Evolutionary conservation across 2,329 filamentous ascomycete species (phyloP).

Genomic region (Coniochaeta prunicola): DNA sequence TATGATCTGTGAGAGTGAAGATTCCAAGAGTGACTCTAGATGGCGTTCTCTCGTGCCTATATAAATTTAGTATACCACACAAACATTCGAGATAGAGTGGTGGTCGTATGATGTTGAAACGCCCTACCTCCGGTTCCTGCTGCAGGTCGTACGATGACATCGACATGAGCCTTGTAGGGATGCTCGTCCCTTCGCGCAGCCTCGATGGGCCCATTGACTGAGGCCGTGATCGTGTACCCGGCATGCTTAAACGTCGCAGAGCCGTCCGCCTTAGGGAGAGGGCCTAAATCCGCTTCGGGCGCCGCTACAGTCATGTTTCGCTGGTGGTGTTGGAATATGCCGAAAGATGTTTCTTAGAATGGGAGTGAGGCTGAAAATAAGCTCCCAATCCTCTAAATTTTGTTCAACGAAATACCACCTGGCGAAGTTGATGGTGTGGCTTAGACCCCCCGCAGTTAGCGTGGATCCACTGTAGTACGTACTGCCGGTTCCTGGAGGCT

Average conservation of each 20-base stretch:
- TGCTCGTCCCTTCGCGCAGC: slow-evolving; percentile 82
- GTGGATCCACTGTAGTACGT: too few species aligned
- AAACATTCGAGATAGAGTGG: background rate
- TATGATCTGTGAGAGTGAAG: slow-evolving; percentile 66
- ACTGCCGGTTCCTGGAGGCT: background rate
- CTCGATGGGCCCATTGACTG: slow-evolving; percentile 91
- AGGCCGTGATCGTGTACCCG: slow-evolving; percentile 74
- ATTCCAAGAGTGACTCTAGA: slow-evolving; percentile 69
- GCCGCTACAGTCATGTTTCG: slow-evolving; percentile 35
- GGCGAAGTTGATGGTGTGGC: background rate
- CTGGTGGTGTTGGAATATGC: background rate
- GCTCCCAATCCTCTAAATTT: slow-evolving; percentile 5
- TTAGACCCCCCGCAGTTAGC: background rate
- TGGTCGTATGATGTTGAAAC: slow-evolving; percentile 3
- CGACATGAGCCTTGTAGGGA: slow-evolving; percentile 82
- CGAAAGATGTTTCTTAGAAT: background rate
- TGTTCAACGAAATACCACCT: background rate
- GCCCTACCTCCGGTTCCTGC: slow-evolving; percentile 70
- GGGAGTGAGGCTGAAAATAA: slow-evolving; percentile 1
- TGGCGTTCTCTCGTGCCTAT: slow-evolving; percentile 69
- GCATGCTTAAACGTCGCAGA: slow-evolving; percentile 70
- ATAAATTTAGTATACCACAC: slow-evolving; percentile 16
- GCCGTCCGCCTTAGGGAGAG: slow-evolving; percentile 66
- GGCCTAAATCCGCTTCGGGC: slow-evolving; percentile 46
- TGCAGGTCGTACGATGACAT: slow-evolving; percentile 82